These are phyloP conservation scores for Hydnum rufescens DNA, from an alignment of 768 basidiomycete species.

Conservation along the genomic window DNA sequence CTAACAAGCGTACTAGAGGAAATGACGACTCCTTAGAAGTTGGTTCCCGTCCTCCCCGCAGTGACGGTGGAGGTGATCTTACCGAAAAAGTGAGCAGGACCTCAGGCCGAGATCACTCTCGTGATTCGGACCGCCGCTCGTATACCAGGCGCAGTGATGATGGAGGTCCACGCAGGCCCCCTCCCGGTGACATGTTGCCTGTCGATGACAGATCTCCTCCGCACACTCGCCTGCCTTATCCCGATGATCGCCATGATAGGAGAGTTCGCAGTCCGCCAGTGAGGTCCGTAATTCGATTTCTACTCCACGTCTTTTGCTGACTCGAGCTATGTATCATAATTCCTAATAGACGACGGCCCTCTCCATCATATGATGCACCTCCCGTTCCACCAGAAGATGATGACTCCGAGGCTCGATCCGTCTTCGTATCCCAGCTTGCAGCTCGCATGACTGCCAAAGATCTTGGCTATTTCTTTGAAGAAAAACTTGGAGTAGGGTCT, in stretches of 20 bases:
- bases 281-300: conserved; percentile 19
- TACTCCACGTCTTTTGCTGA: conserved; percentile 7
- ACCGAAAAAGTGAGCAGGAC: neutral
- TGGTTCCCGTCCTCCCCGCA: conserved; percentile 19
- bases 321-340: conserved; percentile 6
- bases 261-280: conserved; percentile 23
- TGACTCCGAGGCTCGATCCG: conserved; percentile 94
- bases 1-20: conserved; percentile 6
- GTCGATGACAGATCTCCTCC: conserved; percentile 7
- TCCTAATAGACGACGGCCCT: conserved; percentile 32
- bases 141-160: conserved; percentile 20
- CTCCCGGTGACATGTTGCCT: neutral
- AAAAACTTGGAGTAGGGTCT: conserved; percentile 79
- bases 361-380: conserved; percentile 50
- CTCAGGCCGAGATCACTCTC: conserved; percentile 24
- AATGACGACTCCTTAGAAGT: conserved; percentile 1
- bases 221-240: conserved; percentile 13
- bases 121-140: conserved; percentile 30
- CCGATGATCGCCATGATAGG: conserved; percentile 14
- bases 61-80: conserved; percentile 21
- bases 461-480: conserved; percentile 96
- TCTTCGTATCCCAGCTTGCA: conserved; percentile 96
- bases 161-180: neutral
- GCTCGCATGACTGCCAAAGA: conserved; percentile 92
- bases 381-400: conserved; percentile 48